A percentile compares a stretch with the other conserved stretches of the same genome.
phyloP scores from a whole-genome alignment of 1,284 basidiomycete genomes.

The Sanghuangporus sanghuang region DNA sequence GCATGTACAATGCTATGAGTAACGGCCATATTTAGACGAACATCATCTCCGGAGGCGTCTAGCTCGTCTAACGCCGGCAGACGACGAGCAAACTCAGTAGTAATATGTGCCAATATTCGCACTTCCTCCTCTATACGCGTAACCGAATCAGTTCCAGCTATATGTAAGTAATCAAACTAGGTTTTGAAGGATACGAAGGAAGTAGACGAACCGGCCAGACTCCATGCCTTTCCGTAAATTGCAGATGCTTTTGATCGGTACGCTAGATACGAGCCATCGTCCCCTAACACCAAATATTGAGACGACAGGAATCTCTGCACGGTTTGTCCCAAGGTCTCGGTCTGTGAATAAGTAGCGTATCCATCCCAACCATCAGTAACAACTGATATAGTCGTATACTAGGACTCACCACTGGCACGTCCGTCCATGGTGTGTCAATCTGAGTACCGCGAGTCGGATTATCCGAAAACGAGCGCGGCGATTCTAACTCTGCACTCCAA shows the following conservation, averaged over 20 bases:
- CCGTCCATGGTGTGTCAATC: constrained; percentile 64
- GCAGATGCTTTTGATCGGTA: constrained; percentile 15
- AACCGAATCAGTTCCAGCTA: neutral
- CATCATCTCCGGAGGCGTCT: constrained; percentile 16
- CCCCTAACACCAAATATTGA: neutral
- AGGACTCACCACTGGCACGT: constrained; percentile 41
- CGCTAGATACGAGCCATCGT: neutral
- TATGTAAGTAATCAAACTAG: neutral
- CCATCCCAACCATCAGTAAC: neutral
- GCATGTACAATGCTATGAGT: constrained; percentile 29
- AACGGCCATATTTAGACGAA: constrained; percentile 22
- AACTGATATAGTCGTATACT: neutral
- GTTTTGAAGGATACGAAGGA: neutral
- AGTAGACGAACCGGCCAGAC: neutral
- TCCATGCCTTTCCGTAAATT: constrained; percentile 10
- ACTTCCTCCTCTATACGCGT: neutral
- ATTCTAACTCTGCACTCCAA: constrained; percentile 58
- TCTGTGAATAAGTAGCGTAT: neutral
- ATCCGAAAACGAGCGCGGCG: constrained; percentile 39
- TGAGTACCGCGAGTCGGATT: constrained; percentile 32
- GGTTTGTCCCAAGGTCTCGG: neutral
- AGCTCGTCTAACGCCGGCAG: constrained; percentile 22
- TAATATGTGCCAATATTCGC: neutral
- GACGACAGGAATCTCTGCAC: constrained; percentile 6
- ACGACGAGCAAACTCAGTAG: constrained; percentile 23